phyloP scores from a whole-genome alignment of 768 basidiomycete species.

The Russula virescens region DNA sequence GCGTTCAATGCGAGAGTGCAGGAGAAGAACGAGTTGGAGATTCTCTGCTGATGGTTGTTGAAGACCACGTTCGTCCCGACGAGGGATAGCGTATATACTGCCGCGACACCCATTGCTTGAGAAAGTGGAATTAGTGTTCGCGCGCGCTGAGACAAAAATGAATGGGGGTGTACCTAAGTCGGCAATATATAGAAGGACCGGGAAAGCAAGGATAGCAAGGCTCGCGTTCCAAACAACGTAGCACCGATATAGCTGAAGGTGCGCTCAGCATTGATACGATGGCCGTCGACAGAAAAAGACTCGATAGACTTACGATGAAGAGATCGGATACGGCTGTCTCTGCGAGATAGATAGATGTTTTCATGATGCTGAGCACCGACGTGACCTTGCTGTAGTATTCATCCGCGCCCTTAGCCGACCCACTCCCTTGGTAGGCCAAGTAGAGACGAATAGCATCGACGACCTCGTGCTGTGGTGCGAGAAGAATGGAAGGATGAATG shows the following conservation, averaged over 20 bases:
- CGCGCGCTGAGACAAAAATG: background rate
- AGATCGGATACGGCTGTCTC: slow-evolving; percentile 20
- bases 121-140: background rate
- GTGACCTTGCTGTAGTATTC: background rate
- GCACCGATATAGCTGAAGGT: slow-evolving; percentile 11
- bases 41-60: slow-evolving; percentile 8
- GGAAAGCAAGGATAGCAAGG: background rate
- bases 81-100: slow-evolving; percentile 11
- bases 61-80: background rate
- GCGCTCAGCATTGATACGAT: too few species aligned
- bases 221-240: slow-evolving; percentile 22
- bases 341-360: slow-evolving; percentile 16
- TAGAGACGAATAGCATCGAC: slow-evolving; percentile 10
- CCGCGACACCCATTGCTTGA: slow-evolving; percentile 13
- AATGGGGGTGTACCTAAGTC: slow-evolving; percentile 12
- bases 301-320: slow-evolving; percentile 14
- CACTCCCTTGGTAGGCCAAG: background rate
- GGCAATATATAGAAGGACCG: slow-evolving; percentile 16
- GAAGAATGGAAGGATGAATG: background rate
- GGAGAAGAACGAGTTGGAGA: slow-evolving; percentile 21
- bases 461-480: slow-evolving; percentile 10
- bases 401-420: background rate
- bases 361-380: slow-evolving; percentile 8
- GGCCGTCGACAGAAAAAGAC: background rate
- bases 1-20: slow-evolving; percentile 21